Evolutionary conservation across 305 asterid genomes (phyloP).

Genomic region (Fraxinus nigra): DNA sequence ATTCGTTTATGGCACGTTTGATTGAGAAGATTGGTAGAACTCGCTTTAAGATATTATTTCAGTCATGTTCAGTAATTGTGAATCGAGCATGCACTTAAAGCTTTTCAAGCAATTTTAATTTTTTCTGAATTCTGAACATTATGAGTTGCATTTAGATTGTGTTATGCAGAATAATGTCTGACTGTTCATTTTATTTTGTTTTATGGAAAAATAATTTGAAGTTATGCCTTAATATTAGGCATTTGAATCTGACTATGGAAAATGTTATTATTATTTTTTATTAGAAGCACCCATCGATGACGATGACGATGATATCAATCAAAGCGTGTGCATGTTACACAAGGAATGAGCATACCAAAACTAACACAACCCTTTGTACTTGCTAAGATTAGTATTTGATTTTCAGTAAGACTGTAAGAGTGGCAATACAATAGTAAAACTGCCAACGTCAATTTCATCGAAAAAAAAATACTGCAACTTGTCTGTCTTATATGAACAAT

Average conservation of each 20-base stretch:
- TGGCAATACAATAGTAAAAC: not conserved
- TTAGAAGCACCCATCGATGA: not conserved
- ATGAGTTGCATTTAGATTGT: slow-evolving; percentile 9
- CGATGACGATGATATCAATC: not conserved
- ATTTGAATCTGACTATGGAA: not conserved
- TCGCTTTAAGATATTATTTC: not conserved
- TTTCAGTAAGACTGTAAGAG: not conserved
- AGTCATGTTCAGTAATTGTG: not conserved
- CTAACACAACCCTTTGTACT: not conserved
- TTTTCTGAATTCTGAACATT: not conserved
- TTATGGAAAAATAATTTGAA: not conserved
- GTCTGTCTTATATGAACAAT: not conserved
- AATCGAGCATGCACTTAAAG: too few relatives aligned
- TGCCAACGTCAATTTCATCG: not conserved
- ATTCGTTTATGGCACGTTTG: not conserved
- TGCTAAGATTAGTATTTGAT: not conserved
- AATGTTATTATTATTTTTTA: not conserved
- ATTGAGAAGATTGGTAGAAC: not conserved
- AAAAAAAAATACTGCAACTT: not conserved
- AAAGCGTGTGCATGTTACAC: not conserved
- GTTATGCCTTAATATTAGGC: not conserved
- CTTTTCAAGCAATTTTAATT: not conserved
- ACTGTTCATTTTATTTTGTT: slow-evolving; percentile 11
- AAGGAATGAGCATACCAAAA: not conserved
- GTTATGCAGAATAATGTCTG: slow-evolving; percentile 1